Evolutionary conservation across 441 rosid species (phyloP), one percentile per base, ranked within the genome.

Genomic region (Syzygium syzygioides): DNA sequence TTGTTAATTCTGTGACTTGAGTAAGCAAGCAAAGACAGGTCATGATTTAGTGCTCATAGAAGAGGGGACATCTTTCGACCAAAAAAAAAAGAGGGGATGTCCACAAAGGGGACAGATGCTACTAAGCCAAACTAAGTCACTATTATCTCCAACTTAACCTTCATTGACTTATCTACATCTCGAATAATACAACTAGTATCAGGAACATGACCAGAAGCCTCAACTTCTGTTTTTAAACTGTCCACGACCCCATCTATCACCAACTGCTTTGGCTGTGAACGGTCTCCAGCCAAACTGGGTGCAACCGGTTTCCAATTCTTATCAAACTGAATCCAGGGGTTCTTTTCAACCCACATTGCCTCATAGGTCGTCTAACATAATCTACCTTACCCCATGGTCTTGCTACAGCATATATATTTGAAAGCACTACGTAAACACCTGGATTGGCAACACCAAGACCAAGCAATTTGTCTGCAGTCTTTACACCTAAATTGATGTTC

Each of bases 151-250:
- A n/a, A n/a, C n/a, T n/a, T n/a, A n/a, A n/a, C n/a, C n/a, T n/a
- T n/a, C n/a, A n/a, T 89, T 18, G 86, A 68, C 86, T 90, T 90
- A 45, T 91, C 92, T 28, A 88, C 84, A 19, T 89, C 88, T 14
- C 87, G 91, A 37, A 91, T 91, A 88, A 91, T 90, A 56, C 92
- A 91, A 18, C 91, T 91, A 4, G 93, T 89, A 30, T 90, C 92
- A 1, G 92, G 87, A 37, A 84, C 86, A 55, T 89, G 90, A 23
- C 91, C 91, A 13, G 11, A 62, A 30, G 88, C 87, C 86, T 90
- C 89, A 32, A 89, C 90, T 88, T 88, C 90, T 54, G 60, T 85
- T 88, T 86, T 89, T 87, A 90, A 87, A 32, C 85, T 86, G 41
- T 89, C 90, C 86, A 91, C 59, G 79, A 90, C 45, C 55, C 23